Percentiles rank a stretch among this genome's conserved stretches.
phyloP scores from a whole-genome alignment of 495 filamentous ascomycete genomes.

The Aspergillus diversus region DNA sequence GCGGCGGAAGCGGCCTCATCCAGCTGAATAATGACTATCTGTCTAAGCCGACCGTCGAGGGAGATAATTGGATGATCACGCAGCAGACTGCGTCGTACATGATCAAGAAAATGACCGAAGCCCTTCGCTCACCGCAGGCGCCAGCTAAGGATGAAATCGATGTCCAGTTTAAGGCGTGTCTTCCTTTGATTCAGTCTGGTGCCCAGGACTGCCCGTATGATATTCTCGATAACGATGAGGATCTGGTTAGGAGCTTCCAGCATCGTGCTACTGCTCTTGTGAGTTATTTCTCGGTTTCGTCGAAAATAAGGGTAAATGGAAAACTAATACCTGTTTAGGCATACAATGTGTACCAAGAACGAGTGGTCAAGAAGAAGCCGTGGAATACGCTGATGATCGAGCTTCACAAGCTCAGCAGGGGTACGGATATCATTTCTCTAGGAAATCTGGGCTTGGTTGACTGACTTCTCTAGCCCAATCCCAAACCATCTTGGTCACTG shows the following conservation, averaged over 20 bases:
- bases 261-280: constrained; percentile 45
- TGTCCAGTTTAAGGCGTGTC: constrained; percentile 28
- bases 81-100: constrained; percentile 52
- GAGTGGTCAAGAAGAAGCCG: constrained; percentile 44
- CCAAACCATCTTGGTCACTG: constrained; percentile 47
- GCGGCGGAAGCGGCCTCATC: constrained; percentile 50
- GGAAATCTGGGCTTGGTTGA: background rate
- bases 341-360: constrained; percentile 46
- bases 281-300: constrained; percentile 7
- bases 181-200: constrained; percentile 12
- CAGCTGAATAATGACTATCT: constrained; percentile 52
- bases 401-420: constrained; percentile 49
- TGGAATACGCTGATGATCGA: constrained; percentile 53
- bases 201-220: constrained; percentile 9
- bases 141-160: constrained; percentile 27
- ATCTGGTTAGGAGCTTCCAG: constrained; percentile 46
- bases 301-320: background rate
- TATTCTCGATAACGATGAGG: constrained; percentile 33
- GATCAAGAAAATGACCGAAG: constrained; percentile 51
- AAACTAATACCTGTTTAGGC: constrained; percentile 20
- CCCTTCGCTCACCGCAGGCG: constrained; percentile 25
- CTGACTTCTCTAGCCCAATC: constrained; percentile 38
- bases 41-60: constrained; percentile 55
- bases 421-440: constrained; percentile 13
- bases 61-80: constrained; percentile 59